Percentiles rank a stretch among this genome's conserved stretches.
phyloP scores from a whole-genome alignment of 208 protist genomes.

The Wallacemonas sp. region DNA sequence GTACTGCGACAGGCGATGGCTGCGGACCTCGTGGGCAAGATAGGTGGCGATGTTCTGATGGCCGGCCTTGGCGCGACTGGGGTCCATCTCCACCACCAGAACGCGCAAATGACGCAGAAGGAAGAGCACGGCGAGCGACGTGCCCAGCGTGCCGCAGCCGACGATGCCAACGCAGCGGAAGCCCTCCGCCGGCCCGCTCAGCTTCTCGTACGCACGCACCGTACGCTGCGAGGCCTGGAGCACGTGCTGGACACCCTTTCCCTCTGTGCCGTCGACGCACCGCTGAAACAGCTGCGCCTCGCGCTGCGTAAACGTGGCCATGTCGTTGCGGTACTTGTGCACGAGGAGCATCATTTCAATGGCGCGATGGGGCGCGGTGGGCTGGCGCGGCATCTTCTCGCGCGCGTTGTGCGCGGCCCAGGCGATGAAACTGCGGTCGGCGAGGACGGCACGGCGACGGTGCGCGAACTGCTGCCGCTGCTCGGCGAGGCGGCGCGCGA shows the following conservation, averaged over 20 bases:
- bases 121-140: constrained; percentile 71
- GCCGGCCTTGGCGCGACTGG: constrained; percentile 23
- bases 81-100: constrained; percentile 74
- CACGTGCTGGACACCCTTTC: constrained; percentile 73
- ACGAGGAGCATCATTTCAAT: constrained; percentile 54
- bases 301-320: constrained; percentile 23
- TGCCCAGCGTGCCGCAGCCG: constrained; percentile 82
- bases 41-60: constrained; percentile 27
- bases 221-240: constrained; percentile 54
- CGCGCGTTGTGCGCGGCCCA: constrained; percentile 47
- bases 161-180: constrained; percentile 56
- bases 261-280: constrained; percentile 37
- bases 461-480: constrained; percentile 4
- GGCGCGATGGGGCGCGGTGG: constrained; percentile 40
- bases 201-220: constrained; percentile 5
- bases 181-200: background rate
- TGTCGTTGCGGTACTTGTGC: constrained; percentile 14
- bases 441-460: constrained; percentile 12
- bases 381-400: constrained; percentile 39
- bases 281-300: constrained; percentile 59
- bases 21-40: constrained; percentile 34
- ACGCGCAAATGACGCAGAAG: constrained; percentile 58
- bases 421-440: constrained; percentile 37
- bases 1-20: constrained; percentile 28
- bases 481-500: background rate